Conservation (phyloP, 768 basidiomycete genomes). For the Tricholoma terreum region DNA sequence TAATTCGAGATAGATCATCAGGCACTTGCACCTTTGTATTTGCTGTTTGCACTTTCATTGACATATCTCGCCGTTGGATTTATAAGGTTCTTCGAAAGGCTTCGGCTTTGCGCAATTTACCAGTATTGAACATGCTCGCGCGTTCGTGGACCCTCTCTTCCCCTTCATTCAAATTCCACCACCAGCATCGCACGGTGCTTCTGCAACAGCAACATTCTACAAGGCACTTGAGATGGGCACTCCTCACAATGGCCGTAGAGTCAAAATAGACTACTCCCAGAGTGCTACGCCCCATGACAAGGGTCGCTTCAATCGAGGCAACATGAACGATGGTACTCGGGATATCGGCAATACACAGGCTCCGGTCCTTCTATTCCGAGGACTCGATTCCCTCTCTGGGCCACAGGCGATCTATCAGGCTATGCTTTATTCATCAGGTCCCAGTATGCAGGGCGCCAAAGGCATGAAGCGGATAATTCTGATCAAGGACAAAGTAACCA, state of each 20-base stretch:
- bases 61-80: conserved; percentile 67
- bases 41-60: conserved; percentile 65
- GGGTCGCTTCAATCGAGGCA: conserved; percentile 55
- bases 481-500: conserved; percentile 84
- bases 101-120: conserved; percentile 97
- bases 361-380: conserved; percentile 84
- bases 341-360: conserved; percentile 89
- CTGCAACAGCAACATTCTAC: conserved; percentile 67
- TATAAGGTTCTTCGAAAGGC: conserved; percentile 88
- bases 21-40: conserved; percentile 88
- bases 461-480: conserved; percentile 87
- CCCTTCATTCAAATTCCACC: conserved; percentile 94
- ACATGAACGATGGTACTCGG: conserved; percentile 88
- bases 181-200: conserved; percentile 82
- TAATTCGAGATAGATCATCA: conserved; percentile 95
- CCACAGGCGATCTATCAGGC: conserved; percentile 86
- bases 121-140: conserved; percentile 79
- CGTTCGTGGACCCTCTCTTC: conserved; percentile 87
- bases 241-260: conserved; percentile 76
- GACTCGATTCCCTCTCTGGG: conserved; percentile 83
- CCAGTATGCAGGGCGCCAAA: conserved; percentile 71
- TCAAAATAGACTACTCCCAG: conserved; percentile 96
- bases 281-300: conserved; percentile 72
- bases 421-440: conserved; percentile 79
- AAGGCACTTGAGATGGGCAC: conserved; percentile 69